Percentiles rank a stretch among this genome's conserved stretches.
Conservation (phyloP, 306 rosid genomes). For the Lathyrus sativus region DNA sequence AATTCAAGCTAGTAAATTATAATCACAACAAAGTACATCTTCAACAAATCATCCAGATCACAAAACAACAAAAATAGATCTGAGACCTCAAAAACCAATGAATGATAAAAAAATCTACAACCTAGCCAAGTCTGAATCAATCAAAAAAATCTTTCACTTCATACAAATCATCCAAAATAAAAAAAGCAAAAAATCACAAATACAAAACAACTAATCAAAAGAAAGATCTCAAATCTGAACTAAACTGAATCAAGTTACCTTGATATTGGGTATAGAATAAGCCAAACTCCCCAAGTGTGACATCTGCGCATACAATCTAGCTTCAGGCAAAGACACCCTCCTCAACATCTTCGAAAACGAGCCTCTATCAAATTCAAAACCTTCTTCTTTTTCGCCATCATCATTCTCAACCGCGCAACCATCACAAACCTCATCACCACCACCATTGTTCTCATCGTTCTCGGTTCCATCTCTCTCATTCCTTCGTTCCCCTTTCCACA, state of each 20-base stretch:
- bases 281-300: constrained; percentile 84
- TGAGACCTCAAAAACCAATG: constrained; percentile 7
- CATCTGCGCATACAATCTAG: constrained; percentile 81
- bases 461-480: constrained; percentile 28
- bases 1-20: not conserved
- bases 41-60: constrained; percentile 32
- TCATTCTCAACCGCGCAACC: constrained; percentile 54
- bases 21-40: constrained; percentile 1
- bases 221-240: constrained; percentile 9
- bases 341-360: constrained; percentile 76
- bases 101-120: not conserved
- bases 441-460: constrained; percentile 30
- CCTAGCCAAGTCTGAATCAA: not conserved
- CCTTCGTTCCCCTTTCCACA: constrained; percentile 57
- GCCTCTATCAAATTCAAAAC: constrained; percentile 56
- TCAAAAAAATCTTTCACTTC: not conserved
- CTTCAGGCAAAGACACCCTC: constrained; percentile 78
- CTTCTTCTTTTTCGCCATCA: constrained; percentile 21
- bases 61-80: constrained; percentile 22
- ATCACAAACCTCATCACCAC: constrained; percentile 44
- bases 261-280: constrained; percentile 66
- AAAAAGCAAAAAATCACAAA: not conserved
- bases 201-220: not conserved
- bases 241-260: constrained; percentile 46
- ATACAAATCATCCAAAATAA: not conserved